Percentiles rank a stretch among this genome's conserved stretches.
phyloP scores from a whole-genome alignment of 495 filamentous ascomycete genomes.

The Chaetomium cochliodes region DNA sequence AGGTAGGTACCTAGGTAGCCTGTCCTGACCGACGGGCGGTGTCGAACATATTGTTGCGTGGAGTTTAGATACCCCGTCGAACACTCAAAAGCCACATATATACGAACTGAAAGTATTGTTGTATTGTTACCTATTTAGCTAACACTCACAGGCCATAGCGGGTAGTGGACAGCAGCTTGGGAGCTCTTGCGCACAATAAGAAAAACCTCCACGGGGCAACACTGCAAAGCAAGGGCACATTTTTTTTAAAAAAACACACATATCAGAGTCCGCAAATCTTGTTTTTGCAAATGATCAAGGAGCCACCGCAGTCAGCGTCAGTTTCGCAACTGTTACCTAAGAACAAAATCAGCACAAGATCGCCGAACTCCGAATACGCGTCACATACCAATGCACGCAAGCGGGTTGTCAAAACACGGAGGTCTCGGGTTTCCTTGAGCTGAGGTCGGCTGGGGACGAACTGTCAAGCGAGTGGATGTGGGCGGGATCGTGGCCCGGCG shows the following conservation, averaged over 20 bases:
- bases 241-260: background rate
- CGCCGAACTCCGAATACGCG: too few relatives aligned
- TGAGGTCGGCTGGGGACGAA: slow-evolving; percentile 2
- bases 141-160: too few relatives aligned
- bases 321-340: slow-evolving; percentile 26
- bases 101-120: too few relatives aligned
- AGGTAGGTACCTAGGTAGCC: too few relatives aligned
- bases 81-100: too few relatives aligned
- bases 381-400: slow-evolving; percentile 32
- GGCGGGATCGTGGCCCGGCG: slow-evolving; percentile 10
- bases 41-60: too few relatives aligned
- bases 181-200: background rate
- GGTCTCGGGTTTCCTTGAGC: background rate
- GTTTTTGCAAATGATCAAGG: slow-evolving; percentile 32
- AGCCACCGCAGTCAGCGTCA: slow-evolving; percentile 29
- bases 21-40: too few relatives aligned
- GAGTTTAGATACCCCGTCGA: too few relatives aligned
- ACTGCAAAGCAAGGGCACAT: too few relatives aligned
- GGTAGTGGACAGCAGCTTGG: too few relatives aligned
- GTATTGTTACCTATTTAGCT: too few relatives aligned
- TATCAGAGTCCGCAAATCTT: slow-evolving; percentile 29
- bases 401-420: slow-evolving; percentile 24
- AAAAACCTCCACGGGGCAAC: slow-evolving; percentile 1
- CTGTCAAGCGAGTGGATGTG: slow-evolving; percentile 9
- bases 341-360: background rate